Percentiles rank a stretch among this genome's conserved stretches.
phyloP scores from a whole-genome alignment of 495 filamentous ascomycete species.

The Tetracladium setigerum region DNA sequence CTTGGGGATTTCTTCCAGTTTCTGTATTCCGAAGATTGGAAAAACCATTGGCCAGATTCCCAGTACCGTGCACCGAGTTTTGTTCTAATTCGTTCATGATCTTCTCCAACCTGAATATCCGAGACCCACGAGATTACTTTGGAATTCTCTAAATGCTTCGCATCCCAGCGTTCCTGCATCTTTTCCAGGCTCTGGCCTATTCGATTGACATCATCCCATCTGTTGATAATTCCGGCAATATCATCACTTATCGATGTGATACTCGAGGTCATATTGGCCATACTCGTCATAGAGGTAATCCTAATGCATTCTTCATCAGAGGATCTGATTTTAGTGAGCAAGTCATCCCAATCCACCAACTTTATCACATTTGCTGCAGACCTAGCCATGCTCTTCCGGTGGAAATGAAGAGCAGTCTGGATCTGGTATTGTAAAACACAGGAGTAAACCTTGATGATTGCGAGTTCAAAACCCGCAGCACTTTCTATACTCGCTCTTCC shows the following conservation, averaged over 20 bases:
- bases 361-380: conserved; percentile 2
- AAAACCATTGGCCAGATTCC: not conserved
- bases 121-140: conserved; percentile 2
- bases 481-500: not conserved
- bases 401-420: conserved; percentile 4
- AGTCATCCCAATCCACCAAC: conserved; percentile 1
- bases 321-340: not conserved
- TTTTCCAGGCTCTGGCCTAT: conserved; percentile 1
- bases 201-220: conserved; percentile 1
- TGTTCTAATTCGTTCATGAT: conserved; percentile 1
- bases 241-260: not conserved
- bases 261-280: not conserved
- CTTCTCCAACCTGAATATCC: conserved; percentile 2
- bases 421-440: conserved; percentile 2
- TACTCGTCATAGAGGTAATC: conserved; percentile 1
- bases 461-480: not conserved
- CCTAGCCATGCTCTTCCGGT: not conserved
- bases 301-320: not conserved
- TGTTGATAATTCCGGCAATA: not conserved
- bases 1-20: not conserved
- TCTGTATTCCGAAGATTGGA: not conserved
- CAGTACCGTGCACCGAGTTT: not conserved
- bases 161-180: not conserved
- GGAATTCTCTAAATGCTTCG: not conserved
- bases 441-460: conserved; percentile 5